A percentile compares a stretch with the other conserved stretches of the same genome.
Evolutionary conservation across 2,329 filamentous ascomycete species (phyloP).

Genomic region (Neonectria sp.): DNA sequence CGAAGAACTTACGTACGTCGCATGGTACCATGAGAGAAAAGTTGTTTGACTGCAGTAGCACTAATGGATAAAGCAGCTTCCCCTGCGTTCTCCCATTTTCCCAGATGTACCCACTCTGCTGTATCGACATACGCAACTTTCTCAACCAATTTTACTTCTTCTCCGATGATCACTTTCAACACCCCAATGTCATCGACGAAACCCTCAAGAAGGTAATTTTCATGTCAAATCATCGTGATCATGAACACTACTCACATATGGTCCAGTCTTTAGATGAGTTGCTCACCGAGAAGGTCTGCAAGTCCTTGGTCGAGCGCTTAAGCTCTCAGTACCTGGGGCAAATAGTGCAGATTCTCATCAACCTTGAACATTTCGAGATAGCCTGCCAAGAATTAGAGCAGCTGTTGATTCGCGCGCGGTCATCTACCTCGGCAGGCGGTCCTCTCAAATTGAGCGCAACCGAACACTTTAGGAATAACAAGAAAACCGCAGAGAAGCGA

Average conservation of each 20-base stretch:
- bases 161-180: constrained; percentile 94
- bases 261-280: constrained; percentile 89
- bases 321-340: constrained; percentile 96
- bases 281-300: constrained; percentile 93
- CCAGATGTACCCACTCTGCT: constrained; percentile 98
- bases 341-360: constrained; percentile 98
- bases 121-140: constrained; percentile 98
- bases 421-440: constrained; percentile 84
- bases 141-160: constrained; percentile 99
- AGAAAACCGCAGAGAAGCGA: constrained; percentile 96
- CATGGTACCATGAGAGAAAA: neutral
- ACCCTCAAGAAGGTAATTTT: constrained; percentile 80
- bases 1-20: constrained; percentile 80
- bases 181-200: constrained; percentile 90
- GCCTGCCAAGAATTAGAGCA: constrained; percentile 93
- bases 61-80: constrained; percentile 69
- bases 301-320: constrained; percentile 88
- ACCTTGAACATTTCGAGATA: constrained; percentile 95
- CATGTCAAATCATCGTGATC: neutral
- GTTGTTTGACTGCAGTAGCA: neutral
- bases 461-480: constrained; percentile 87
- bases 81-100: constrained; percentile 98
- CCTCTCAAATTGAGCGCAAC: constrained; percentile 87
- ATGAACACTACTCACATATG: constrained; percentile 26
- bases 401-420: constrained; percentile 86